Conservation (phyloP, 257 asterid species). For the Jaltomata sinuosa region DNA sequence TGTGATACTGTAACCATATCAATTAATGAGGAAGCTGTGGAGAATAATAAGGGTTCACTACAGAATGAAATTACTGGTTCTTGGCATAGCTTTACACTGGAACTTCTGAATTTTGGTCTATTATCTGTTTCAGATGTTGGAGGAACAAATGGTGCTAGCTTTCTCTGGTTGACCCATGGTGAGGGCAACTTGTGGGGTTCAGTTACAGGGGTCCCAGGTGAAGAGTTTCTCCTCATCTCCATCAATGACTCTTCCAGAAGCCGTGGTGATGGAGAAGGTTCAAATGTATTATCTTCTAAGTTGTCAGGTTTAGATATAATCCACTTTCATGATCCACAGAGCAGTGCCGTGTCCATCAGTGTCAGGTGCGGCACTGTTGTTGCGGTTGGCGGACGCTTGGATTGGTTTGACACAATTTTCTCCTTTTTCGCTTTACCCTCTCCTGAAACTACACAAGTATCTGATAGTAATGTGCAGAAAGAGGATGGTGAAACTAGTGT, state of each 20-base stretch:
- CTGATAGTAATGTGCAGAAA: constrained; percentile 28
- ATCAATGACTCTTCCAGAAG: constrained; percentile 66
- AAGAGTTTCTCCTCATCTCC: constrained; percentile 74
- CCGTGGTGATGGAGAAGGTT: constrained; percentile 96
- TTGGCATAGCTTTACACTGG: constrained; percentile 67
- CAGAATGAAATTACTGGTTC: constrained; percentile 79
- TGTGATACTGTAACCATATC: constrained; percentile 49
- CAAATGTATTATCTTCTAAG: constrained; percentile 64
- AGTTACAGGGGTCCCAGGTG: constrained; percentile 38
- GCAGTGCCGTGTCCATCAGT: constrained; percentile 44
- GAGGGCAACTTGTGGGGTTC: constrained; percentile 88
- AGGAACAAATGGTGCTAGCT: constrained; percentile 54
- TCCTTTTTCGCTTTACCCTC: constrained; percentile 58
- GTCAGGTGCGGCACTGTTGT: constrained; percentile 70
- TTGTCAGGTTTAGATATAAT: constrained; percentile 65
- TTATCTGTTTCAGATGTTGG: constrained; percentile 75
- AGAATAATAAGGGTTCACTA: constrained; percentile 34
- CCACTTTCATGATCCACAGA: constrained; percentile 58
- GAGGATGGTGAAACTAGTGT: constrained; percentile 9
- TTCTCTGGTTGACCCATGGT: constrained; percentile 59
- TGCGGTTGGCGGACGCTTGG: constrained; percentile 89
- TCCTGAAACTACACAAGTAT: constrained; percentile 37
- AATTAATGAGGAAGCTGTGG: constrained; percentile 32
- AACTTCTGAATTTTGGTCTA: constrained; percentile 56
- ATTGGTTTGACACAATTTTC: constrained; percentile 66